A percentile compares a stretch with the other conserved stretches of the same genome.
Evolutionary conservation across 2,329 filamentous ascomycete species (phyloP).

Genomic region (Golovinomyces cichoracearum): DNA sequence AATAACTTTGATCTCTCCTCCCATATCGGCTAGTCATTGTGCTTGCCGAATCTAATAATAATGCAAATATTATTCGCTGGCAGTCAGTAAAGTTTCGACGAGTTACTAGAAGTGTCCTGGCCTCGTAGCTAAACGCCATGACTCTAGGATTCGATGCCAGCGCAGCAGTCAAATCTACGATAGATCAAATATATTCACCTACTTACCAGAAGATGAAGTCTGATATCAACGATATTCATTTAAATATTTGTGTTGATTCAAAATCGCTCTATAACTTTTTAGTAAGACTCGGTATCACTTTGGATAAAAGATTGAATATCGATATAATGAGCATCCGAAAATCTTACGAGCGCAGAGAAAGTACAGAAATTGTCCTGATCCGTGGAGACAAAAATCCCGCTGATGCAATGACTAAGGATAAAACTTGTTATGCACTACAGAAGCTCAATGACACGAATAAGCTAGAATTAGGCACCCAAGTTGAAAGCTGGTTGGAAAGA

Average conservation of each 20-base stretch:
- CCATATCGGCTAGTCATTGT: background rate
- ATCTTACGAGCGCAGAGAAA: background rate
- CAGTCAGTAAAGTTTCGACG: background rate
- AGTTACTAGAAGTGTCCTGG: background rate
- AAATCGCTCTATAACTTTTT: background rate
- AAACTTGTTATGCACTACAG: no score
- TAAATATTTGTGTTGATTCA: background rate
- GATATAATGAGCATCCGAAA: background rate
- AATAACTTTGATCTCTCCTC: background rate
- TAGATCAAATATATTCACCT: background rate
- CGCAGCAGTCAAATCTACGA: background rate
- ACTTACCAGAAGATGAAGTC: background rate
- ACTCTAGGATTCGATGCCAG: slow-evolving; percentile 2
- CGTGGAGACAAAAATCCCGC: no score
- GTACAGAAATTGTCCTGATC: no score
- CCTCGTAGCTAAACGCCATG: background rate
- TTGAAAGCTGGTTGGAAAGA: no score
- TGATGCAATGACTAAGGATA: no score
- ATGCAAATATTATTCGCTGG: no score
- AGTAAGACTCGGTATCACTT: background rate
- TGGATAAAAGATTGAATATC: background rate
- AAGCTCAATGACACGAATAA: no score
- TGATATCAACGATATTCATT: background rate
- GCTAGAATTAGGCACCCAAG: no score
- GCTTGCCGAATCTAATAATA: background rate